phyloP scores from a whole-genome alignment of 2,329 filamentous ascomycete species.

The Fusarium verrucosum region DNA sequence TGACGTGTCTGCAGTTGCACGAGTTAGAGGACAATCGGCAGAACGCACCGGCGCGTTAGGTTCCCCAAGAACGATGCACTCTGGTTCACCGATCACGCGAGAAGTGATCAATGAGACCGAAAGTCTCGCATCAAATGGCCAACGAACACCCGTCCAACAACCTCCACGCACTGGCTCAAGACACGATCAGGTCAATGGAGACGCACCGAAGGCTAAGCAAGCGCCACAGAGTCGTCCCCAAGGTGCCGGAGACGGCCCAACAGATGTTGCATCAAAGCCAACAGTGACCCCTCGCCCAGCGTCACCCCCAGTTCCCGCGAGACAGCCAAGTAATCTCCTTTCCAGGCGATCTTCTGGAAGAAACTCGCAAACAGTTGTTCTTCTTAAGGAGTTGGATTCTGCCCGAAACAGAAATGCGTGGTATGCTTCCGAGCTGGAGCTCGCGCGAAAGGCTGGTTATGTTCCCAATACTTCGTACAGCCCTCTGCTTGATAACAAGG shows the following conservation, averaged over 20 bases:
- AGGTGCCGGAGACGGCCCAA: conserved; percentile 73
- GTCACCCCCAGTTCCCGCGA: conserved; percentile 67
- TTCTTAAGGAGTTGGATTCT: conserved; percentile 87
- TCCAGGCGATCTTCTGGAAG: conserved; percentile 67
- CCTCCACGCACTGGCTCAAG: conserved; percentile 49
- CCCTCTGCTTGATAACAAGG: conserved; percentile 78
- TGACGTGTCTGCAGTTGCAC: conserved; percentile 53
- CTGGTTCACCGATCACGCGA: conserved; percentile 55
- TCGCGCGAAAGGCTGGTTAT: conserved; percentile 92
- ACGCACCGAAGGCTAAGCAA: conserved; percentile 49
- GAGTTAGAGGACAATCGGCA: conserved; percentile 60
- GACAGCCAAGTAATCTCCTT: conserved; percentile 67
- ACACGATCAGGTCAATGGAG: conserved; percentile 47
- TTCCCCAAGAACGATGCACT: conserved; percentile 49
- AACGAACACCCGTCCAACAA: conserved; percentile 69
- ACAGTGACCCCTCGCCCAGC: conserved; percentile 54
- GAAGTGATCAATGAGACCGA: conserved; percentile 57
- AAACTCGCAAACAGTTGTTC: conserved; percentile 73
- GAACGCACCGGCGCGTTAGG: conserved; percentile 54
- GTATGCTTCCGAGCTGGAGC: conserved; percentile 93
- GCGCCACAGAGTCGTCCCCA: conserved; percentile 59
- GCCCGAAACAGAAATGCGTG: conserved; percentile 90
- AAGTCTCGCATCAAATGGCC: conserved; percentile 65
- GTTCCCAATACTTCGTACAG: conserved; percentile 74
- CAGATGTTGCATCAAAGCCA: conserved; percentile 61